Evolutionary conservation across 2,329 filamentous ascomycete species (phyloP).

Genomic region (Dothideomycetidae sp.): DNA sequence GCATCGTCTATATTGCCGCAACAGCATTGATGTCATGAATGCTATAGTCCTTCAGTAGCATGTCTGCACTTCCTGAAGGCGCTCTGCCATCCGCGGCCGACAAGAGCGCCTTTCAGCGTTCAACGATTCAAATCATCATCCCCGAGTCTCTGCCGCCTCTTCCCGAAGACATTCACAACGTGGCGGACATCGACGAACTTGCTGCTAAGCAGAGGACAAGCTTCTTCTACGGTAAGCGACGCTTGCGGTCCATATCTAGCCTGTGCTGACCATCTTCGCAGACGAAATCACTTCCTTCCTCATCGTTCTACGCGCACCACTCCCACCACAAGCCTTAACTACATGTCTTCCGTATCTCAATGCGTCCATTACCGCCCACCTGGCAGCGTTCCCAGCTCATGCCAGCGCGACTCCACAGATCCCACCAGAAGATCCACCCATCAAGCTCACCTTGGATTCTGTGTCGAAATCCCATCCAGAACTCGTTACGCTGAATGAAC

Average conservation of each 20-base stretch:
- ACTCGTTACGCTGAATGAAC: neutral
- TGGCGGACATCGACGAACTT: neutral
- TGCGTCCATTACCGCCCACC: constrained; percentile 7
- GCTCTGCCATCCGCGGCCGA: constrained; percentile 1
- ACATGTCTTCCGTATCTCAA: constrained; percentile 3
- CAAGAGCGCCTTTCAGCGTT: neutral
- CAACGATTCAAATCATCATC: constrained; percentile 6
- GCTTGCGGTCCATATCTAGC: neutral
- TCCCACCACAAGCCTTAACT: neutral
- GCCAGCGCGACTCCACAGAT: neutral
- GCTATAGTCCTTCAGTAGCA: no score
- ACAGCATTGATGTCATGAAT: no score
- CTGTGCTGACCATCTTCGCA: neutral
- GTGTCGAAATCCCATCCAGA: neutral
- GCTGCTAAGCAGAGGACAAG: neutral
- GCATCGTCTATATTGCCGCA: no score
- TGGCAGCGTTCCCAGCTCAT: constrained; percentile 3
- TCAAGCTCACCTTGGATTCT: constrained; percentile 4
- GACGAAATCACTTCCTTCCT: neutral
- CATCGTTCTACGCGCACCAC: neutral
- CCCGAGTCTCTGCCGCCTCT: neutral
- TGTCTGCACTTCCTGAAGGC: no score
- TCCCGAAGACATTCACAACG: neutral
- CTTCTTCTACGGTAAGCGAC: constrained; percentile 2
- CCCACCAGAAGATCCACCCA: constrained; percentile 1